Conservation (phyloP, 1,139 yeast species). For the Zygoascus sp. region DNA sequence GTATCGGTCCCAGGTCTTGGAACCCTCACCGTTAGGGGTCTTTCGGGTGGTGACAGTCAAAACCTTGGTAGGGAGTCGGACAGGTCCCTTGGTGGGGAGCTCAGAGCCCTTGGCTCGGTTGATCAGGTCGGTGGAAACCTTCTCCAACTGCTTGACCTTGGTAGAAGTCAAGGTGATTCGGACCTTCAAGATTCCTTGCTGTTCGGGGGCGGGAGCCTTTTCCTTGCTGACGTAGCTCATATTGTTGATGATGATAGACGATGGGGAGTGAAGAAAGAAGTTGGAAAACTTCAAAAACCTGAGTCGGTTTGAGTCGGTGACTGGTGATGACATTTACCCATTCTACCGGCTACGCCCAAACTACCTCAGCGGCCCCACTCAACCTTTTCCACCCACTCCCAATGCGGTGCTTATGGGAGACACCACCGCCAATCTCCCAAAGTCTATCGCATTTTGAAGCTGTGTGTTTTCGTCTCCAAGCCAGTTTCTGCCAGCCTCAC, state of each 20-base stretch:
- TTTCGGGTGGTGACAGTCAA: constrained; percentile 99
- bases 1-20: constrained; percentile 99
- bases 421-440: background rate
- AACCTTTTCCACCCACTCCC: background rate
- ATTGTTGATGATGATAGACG: constrained; percentile 15
- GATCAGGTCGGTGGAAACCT: constrained; percentile 81
- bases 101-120: constrained; percentile 78
- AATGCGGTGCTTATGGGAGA: too few species aligned
- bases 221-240: constrained; percentile 40
- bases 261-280: constrained; percentile 7
- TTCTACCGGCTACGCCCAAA: background rate
- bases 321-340: constrained; percentile 9
- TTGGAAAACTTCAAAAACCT: constrained; percentile 8
- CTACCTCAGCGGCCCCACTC: background rate
- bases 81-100: constrained; percentile 85
- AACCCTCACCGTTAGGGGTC: constrained; percentile 99
- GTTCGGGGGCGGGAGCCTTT: constrained; percentile 79
- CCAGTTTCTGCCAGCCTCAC: too few species aligned
- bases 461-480: too few species aligned
- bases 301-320: constrained; percentile 12
- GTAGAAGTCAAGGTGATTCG: constrained; percentile 99
- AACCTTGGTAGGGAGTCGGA: constrained; percentile 99
- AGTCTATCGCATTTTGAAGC: background rate
- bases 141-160: constrained; percentile 98
- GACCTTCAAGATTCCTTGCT: constrained; percentile 89